phyloP scores from a whole-genome alignment of 805 yeast genomes.

The Ogataea pilisensis region DNA sequence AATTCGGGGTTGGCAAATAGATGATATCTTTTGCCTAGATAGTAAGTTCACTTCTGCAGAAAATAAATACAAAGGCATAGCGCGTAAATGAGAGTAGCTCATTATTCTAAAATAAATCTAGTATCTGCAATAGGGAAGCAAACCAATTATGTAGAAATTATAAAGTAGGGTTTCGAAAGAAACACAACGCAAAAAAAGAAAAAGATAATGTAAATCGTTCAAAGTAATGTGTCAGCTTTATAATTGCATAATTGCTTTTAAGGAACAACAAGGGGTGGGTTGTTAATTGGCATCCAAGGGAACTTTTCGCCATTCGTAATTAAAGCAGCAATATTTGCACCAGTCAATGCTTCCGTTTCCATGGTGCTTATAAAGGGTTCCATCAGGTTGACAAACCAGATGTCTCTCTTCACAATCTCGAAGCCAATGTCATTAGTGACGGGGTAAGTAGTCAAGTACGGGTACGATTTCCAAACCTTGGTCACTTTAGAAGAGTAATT shows the following conservation, averaged over 20 bases:
- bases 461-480: constrained; percentile 44
- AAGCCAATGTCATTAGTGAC: constrained; percentile 23
- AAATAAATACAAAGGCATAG: no score
- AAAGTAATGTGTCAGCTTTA: not conserved
- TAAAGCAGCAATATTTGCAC: constrained; percentile 46
- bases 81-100: no score
- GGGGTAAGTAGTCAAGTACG: constrained; percentile 31
- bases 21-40: no score
- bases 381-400: constrained; percentile 43
- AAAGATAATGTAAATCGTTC: no score
- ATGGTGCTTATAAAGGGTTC: constrained; percentile 46
- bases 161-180: no score
- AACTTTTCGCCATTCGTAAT: no score
- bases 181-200: no score
- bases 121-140: no score
- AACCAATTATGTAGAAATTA: no score
- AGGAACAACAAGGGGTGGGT: constrained; percentile 21
- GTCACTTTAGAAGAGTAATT: constrained; percentile 23
- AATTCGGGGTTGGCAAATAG: no score
- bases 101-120: no score
- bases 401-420: constrained; percentile 12
- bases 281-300: constrained; percentile 25
- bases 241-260: not conserved
- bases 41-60: no score
- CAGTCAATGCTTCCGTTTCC: constrained; percentile 49